Evolutionary conservation across 2,329 filamentous ascomycete species (phyloP).

Genomic region (Verticillium longisporum): DNA sequence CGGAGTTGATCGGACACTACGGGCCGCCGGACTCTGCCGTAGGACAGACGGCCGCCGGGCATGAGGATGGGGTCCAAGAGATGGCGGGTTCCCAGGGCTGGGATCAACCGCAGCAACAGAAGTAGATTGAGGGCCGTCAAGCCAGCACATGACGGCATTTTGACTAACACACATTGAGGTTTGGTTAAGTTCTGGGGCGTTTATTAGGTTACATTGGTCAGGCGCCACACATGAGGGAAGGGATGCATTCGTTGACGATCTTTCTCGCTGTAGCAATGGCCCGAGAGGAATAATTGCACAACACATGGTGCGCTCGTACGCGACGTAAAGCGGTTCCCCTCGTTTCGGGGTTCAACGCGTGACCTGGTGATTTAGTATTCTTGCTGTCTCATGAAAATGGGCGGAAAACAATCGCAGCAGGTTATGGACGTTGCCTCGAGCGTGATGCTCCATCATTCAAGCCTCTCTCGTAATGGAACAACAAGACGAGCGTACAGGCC

Average conservation of each 20-base stretch:
- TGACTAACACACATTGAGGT: not conserved
- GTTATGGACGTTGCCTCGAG: too few species aligned
- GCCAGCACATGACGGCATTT: not conserved
- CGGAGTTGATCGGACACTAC: slow-evolving; percentile 36
- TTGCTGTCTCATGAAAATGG: too few species aligned
- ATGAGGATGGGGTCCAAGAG: not conserved
- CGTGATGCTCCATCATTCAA: too few species aligned
- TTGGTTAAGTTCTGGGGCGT: not conserved
- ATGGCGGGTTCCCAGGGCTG: not conserved
- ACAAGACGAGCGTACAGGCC: too few species aligned
- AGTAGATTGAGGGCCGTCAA: not conserved
- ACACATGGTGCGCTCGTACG: too few species aligned
- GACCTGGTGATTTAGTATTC: too few species aligned
- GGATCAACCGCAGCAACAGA: not conserved
- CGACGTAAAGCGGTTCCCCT: too few species aligned
- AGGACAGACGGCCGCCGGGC: slow-evolving; percentile 31
- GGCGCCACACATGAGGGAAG: not conserved
- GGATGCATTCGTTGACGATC: not conserved
- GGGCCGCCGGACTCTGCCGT: slow-evolving; percentile 30
- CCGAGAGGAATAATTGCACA: not conserved
- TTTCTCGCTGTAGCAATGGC: not conserved
- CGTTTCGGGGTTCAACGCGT: too few species aligned
- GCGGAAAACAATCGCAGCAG: too few species aligned
- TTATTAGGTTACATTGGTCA: not conserved
- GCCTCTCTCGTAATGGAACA: too few species aligned